These are phyloP conservation scores for Erysimum cheiranthoides DNA, from an alignment of 345 rosid genomes.

Conservation along the genomic window DNA sequence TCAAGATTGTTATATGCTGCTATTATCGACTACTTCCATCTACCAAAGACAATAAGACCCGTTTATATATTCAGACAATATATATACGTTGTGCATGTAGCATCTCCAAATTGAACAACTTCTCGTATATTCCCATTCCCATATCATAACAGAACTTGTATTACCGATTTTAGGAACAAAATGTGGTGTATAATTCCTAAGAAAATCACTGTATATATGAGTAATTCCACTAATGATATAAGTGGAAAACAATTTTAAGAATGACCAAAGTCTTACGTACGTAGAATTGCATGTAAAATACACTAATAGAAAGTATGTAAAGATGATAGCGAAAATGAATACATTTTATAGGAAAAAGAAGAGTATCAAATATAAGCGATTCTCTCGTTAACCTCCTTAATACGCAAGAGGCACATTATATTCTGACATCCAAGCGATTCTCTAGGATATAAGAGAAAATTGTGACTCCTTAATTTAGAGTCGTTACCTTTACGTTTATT, in stretches of 20 bases:
- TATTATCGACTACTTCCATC: not conserved
- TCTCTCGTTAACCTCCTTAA: no score
- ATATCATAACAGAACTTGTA: not conserved
- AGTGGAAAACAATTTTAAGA: not conserved
- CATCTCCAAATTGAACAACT: not conserved
- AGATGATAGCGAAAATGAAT: not conserved
- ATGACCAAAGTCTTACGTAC: not conserved
- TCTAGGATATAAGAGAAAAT: no score
- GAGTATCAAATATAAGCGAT: no score
- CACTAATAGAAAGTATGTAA: not conserved
- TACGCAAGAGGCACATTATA: no score
- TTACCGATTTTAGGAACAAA: not conserved
- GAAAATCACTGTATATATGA: not conserved
- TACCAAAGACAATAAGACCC: not conserved
- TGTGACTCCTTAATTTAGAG: no score
- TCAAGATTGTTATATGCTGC: conserved; percentile 7
- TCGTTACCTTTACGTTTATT: no score
- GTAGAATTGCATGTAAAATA: not conserved
- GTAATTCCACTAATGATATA: not conserved
- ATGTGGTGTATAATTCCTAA: not conserved
- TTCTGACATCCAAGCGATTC: no score
- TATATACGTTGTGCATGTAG: not conserved
- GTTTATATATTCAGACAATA: not conserved
- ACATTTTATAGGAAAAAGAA: no score
- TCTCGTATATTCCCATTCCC: not conserved